Percentiles rank a stretch among this genome's conserved stretches.
Conservation (phyloP, 805 yeast species). For the Schwanniomyces yamadae region DNA sequence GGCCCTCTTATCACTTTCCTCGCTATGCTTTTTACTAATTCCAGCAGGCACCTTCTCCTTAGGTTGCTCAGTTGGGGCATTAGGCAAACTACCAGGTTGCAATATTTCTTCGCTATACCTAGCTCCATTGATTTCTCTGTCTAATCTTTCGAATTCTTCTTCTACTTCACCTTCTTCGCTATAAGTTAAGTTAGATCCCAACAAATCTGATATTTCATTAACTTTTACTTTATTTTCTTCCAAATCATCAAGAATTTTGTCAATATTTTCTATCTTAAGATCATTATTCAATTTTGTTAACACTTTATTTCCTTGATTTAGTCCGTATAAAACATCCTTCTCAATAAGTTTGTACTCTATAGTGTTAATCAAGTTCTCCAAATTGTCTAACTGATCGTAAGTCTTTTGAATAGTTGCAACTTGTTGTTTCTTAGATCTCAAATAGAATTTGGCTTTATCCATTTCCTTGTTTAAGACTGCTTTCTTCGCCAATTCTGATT, state of each 20-base stretch:
- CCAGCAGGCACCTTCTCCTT: no score
- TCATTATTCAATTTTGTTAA: slow-evolving; percentile 75
- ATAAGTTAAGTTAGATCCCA: slow-evolving; percentile 44
- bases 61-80: no score
- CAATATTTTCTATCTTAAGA: slow-evolving; percentile 75
- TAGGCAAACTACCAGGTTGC: no score
- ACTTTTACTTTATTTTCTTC: slow-evolving; percentile 81
- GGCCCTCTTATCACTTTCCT: no score
- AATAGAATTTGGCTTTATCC: slow-evolving; percentile 62
- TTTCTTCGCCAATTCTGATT: slow-evolving; percentile 57
- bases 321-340: slow-evolving; percentile 76
- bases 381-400: slow-evolving; percentile 70
- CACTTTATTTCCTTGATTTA: slow-evolving; percentile 76
- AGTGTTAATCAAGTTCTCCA: slow-evolving; percentile 74
- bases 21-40: no score
- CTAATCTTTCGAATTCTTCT: slow-evolving; percentile 54
- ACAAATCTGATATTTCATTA: slow-evolving; percentile 61
- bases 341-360: slow-evolving; percentile 91
- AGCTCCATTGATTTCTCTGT: slow-evolving; percentile 39
- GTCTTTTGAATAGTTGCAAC: slow-evolving; percentile 68
- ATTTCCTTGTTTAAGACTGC: slow-evolving; percentile 54
- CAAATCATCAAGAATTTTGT: slow-evolving; percentile 76
- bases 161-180: slow-evolving; percentile 63
- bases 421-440: slow-evolving; percentile 81
- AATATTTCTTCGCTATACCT: slow-evolving; percentile 1